Evolutionary conservation across 1,284 basidiomycete species (phyloP), one percentile per base, ranked within the genome.

Genomic region (Cutaneotrichosporon dermatis): DNA sequence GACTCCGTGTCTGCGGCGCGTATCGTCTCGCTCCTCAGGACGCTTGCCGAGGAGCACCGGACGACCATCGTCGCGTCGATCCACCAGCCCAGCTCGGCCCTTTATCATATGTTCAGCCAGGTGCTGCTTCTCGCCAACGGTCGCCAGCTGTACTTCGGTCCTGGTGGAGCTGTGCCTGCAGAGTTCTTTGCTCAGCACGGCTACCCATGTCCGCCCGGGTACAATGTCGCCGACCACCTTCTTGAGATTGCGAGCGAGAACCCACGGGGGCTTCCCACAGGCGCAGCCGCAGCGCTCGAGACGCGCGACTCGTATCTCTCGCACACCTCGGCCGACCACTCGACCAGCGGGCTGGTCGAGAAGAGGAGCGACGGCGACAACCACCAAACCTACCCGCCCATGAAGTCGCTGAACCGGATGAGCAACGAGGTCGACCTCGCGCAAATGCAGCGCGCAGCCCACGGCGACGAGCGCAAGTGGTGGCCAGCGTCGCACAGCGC

Each of bases 221-320:
- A 92, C 79, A 95, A 94, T 66, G 83, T 93, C 13, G 92, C 92
- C 0, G 92, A 96, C 74, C 88, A 91, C 70, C 82, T 94, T 12
- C 81, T 95, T 10, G 91, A 94, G 65, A 82, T 94, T 52, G 90
- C 91, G 0, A 88, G 84, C 66, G 85, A 85, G 49, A 80, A 58
- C 6, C 50, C 68, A 5, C 71, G 75, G 45, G 77, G 76, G 35
- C 83, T 35, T 81, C 83, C 46, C 8, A 49, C 46, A 9, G 9
- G 76, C 66, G 69, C 37, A 37, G 12, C 36, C 10, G 56, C 42
- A 25, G 43, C 60, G 6, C 33, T 49, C 25, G 25, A 25, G 9
- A 49, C 46, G 3, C 46, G 34, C 15, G 16, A 25, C 25, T 25
- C 25, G 25, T 25, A 25, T 25, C 25, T 25, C 25, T 25, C 25